A percentile compares a stretch with the other conserved stretches of the same genome.
phyloP scores from a whole-genome alignment of 495 filamentous ascomycete genomes.

The Penicillium diatomitis region DNA sequence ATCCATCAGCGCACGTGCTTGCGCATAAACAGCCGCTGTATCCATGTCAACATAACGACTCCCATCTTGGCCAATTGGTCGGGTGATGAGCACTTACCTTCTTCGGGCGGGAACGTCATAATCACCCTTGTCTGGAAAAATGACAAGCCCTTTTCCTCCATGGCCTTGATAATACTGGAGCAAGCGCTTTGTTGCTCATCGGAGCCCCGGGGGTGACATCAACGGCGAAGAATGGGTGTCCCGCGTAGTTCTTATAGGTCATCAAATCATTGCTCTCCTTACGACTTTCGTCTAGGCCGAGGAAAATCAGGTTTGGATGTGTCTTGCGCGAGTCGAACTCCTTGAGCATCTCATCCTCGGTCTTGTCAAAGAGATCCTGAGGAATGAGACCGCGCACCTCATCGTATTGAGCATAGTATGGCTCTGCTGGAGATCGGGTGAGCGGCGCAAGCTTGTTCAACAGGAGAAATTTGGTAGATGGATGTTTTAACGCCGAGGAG shows the following conservation, averaged over 20 bases:
- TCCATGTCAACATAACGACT: neutral
- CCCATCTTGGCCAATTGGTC: neutral
- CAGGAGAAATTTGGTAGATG: conserved; percentile 61
- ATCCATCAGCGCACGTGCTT: conserved; percentile 79
- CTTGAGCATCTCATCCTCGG: conserved; percentile 64
- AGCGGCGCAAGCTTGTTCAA: conserved; percentile 74
- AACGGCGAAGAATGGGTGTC: conserved; percentile 77
- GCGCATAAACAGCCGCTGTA: conserved; percentile 81
- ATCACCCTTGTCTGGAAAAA: conserved; percentile 54
- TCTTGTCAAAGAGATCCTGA: conserved; percentile 55
- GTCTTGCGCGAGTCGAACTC: conserved; percentile 64
- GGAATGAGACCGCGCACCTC: conserved; percentile 65
- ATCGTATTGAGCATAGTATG: conserved; percentile 53
- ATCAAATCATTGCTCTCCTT: conserved; percentile 31
- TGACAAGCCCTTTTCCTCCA: conserved; percentile 48
- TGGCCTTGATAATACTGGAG: conserved; percentile 41
- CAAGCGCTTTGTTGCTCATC: conserved; percentile 38
- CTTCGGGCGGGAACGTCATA: conserved; percentile 45
- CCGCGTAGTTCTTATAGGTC: conserved; percentile 55
- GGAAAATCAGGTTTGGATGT: conserved; percentile 66
- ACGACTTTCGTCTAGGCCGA: conserved; percentile 70
- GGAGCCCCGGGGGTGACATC: conserved; percentile 71
- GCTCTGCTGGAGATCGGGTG: conserved; percentile 41
- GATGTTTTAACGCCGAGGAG: conserved; percentile 62
- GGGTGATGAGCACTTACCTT: conserved; percentile 39